These are phyloP conservation scores for Penicillium sp. DNA, from an alignment of 2,329 filamentous ascomycete species.

Conservation along the genomic window DNA sequence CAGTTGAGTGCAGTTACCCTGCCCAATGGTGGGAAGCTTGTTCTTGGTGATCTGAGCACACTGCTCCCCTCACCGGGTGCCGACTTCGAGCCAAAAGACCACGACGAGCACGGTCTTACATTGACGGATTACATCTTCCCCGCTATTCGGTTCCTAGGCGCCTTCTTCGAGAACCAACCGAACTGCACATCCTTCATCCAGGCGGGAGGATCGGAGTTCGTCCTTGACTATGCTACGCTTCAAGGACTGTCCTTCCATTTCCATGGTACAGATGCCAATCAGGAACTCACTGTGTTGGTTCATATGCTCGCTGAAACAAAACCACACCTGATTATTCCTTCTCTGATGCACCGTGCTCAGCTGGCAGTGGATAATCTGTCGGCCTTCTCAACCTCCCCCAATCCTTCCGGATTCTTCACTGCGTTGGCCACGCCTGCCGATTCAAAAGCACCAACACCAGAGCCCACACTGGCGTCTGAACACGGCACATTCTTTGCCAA, in stretches of 20 bases:
- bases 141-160: conserved; percentile 74
- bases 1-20: conserved; percentile 34
- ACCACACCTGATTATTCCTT: conserved; percentile 79
- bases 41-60: conserved; percentile 33
- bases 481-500: conserved; percentile 79
- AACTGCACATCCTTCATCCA: conserved; percentile 77
- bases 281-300: conserved; percentile 74
- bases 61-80: conserved; percentile 29
- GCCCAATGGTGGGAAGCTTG: conserved; percentile 43
- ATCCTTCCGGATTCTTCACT: conserved; percentile 68
- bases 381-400: conserved; percentile 63
- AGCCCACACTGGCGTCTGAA: conserved; percentile 45
- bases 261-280: conserved; percentile 67
- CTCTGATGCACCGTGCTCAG: conserved; percentile 75
- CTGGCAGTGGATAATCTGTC: conserved; percentile 69
- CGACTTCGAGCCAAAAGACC: conserved; percentile 51
- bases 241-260: conserved; percentile 79
- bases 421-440: conserved; percentile 56
- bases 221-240: conserved; percentile 82
- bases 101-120: conserved; percentile 55
- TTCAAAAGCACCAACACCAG: conserved; percentile 22
- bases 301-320: conserved; percentile 79
- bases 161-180: conserved; percentile 74
- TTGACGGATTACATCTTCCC: conserved; percentile 75
- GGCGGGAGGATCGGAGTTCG: conserved; percentile 76